Evolutionary conservation across 2,329 filamentous ascomycete genomes (phyloP), one percentile per base, ranked within the genome.

Genomic region (Dactylellina drechsleri): DNA sequence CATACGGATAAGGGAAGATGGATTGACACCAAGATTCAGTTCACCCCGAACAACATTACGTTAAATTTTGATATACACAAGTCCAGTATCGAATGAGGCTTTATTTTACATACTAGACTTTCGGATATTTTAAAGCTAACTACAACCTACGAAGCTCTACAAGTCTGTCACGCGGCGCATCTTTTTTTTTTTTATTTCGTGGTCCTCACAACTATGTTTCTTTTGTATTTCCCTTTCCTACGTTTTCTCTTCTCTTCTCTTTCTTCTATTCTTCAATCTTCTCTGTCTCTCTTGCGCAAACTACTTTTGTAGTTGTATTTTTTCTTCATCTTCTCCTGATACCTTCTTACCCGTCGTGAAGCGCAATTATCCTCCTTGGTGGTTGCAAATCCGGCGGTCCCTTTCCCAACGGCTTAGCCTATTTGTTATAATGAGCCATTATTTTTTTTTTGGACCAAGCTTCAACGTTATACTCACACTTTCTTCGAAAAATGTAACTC

Each of bases 401-500:
- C 31, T 57, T 62, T 40, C 66, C 41, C n/a, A 52, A 70, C 66
- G 57, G 66, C 59, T 70, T 70, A 70, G 66, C 53, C 50, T 70
- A 70, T 62, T 70, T 70, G 66, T 70, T 70, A 62, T 70, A 70
- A 70, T 70, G 66, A 70, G 66, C 66, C 57, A 70, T 70, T 70
- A 58, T 70, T 70, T 62, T 68, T 47, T 18, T 45, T 45, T 16
- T 16, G 12, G 65, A 56, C 56, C 16, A 56, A 61, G 47, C 54
- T 67, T 52, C 47, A 36, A 36, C 31, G 31, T 36, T 36, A 36
- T 36, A 36, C 56, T 40, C 1, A 50, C 40, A 18, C 3, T 16
- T 18, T 54, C 28, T 31, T 41, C 41, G 0, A 20, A 52, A 16
- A 41, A 62, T 62, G 65, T 70, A 70, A 41, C 66, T 62, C 66